Evolutionary conservation across 805 yeast genomes (phyloP).

Genomic region (Metschnikowia henanensis): DNA sequence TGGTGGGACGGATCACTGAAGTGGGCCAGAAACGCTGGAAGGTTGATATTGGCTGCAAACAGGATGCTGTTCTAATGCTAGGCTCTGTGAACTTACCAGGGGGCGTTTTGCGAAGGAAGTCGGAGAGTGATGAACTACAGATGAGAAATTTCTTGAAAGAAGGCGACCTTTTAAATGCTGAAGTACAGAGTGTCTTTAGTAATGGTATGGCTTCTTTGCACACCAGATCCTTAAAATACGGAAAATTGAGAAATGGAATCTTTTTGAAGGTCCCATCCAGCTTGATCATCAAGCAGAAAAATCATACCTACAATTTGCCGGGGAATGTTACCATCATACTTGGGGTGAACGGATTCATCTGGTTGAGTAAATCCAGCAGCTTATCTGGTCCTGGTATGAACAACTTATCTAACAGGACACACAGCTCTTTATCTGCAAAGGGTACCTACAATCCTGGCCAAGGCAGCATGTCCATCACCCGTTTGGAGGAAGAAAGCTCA

Average conservation of each 20-base stretch:
- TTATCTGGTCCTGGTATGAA: slow-evolving; percentile 15
- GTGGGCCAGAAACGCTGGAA: slow-evolving; percentile 95
- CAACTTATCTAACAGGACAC: slow-evolving; percentile 31
- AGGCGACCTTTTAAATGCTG: slow-evolving; percentile 94
- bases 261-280: slow-evolving; percentile 81
- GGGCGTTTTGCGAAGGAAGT: slow-evolving; percentile 90
- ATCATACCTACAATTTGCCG: slow-evolving; percentile 86
- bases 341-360: slow-evolving; percentile 93
- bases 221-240: slow-evolving; percentile 93
- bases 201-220: slow-evolving; percentile 95
- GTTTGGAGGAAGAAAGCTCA: slow-evolving; percentile 89
- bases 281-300: slow-evolving; percentile 78
- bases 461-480: slow-evolving; percentile 70
- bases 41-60: slow-evolving; percentile 94
- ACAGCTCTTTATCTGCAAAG: slow-evolving; percentile 38
- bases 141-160: slow-evolving; percentile 94
- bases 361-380: slow-evolving; percentile 73
- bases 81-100: slow-evolving; percentile 98
- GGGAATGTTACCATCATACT: slow-evolving; percentile 90
- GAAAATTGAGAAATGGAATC: slow-evolving; percentile 90
- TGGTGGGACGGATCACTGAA: slow-evolving; percentile 91
- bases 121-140: slow-evolving; percentile 93
- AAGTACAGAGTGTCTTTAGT: slow-evolving; percentile 83
- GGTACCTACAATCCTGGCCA: slow-evolving; percentile 53
- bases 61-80: slow-evolving; percentile 86